A percentile compares a stretch with the other conserved stretches of the same genome.
Conservation (phyloP, 2,329 filamentous ascomycete genomes). For the Fusarium papillatum region DNA sequence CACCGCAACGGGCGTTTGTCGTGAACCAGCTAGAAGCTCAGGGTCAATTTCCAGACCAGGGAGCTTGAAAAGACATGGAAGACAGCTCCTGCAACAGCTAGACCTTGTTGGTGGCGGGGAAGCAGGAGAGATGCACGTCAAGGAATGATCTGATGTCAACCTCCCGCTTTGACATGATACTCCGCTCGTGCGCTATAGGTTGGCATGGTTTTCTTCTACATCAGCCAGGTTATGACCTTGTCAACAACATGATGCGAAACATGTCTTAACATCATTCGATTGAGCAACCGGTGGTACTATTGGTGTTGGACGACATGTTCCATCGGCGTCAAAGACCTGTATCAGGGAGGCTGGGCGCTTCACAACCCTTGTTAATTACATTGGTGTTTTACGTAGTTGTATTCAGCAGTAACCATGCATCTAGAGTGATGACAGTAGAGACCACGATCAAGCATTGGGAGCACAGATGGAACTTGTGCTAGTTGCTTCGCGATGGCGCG, state of each 20-base stretch:
- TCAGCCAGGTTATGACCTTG: neutral
- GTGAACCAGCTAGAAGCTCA: neutral
- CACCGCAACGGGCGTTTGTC: neutral
- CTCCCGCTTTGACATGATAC: neutral
- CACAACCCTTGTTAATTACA: neutral
- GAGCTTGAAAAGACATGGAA: neutral
- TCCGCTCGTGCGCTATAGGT: neutral
- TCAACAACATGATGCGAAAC: neutral
- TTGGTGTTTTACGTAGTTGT: neutral
- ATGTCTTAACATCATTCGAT: neutral
- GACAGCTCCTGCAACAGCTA: neutral
- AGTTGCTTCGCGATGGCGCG: neutral
- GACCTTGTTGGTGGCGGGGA: neutral
- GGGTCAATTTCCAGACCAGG: no score
- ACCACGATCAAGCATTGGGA: neutral
- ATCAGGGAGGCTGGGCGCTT: neutral
- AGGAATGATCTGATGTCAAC: neutral
- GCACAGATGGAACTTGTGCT: neutral
- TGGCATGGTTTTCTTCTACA: neutral
- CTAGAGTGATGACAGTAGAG: neutral
- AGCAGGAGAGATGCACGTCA: neutral
- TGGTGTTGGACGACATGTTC: conserved; percentile 40
- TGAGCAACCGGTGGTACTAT: conserved; percentile 28
- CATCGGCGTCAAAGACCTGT: neutral
- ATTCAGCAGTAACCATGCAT: neutral